These are phyloP conservation scores for Phytophthora chlamydospora DNA, from an alignment of 352 stramenopile species.

Conservation along the genomic window DNA sequence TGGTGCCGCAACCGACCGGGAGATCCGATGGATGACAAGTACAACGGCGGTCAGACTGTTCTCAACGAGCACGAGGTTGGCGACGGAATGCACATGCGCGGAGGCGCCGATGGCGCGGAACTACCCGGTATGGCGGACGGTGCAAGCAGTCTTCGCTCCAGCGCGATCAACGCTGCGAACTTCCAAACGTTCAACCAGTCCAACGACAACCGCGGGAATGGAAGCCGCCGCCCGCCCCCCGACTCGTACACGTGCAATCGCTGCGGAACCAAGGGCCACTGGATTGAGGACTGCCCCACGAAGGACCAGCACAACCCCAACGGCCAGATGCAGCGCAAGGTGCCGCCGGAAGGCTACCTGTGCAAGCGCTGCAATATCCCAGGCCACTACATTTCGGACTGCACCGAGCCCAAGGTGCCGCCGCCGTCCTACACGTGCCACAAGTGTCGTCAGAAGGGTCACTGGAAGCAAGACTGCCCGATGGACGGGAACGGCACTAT, in stretches of 20 bases:
- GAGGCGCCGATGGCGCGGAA: constrained; percentile 40
- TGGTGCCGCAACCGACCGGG: constrained; percentile 96
- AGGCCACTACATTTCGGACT: constrained; percentile 89
- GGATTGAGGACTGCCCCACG: constrained; percentile 88
- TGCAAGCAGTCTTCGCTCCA: constrained; percentile 58
- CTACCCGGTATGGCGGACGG: constrained; percentile 76
- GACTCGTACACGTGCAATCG: constrained; percentile 91
- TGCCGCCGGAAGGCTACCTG: constrained; percentile 80
- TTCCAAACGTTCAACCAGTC: constrained; percentile 73
- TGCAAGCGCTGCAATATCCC: constrained; percentile 89
- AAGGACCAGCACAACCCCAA: constrained; percentile 64
- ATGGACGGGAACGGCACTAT: constrained; percentile 71
- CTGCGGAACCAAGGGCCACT: constrained; percentile 85
- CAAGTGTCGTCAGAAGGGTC: constrained; percentile 87
- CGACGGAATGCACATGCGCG: constrained; percentile 31
- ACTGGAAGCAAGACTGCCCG: constrained; percentile 90
- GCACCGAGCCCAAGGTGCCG: constrained; percentile 82
- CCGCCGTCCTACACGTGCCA: constrained; percentile 85
- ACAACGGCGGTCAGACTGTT: constrained; percentile 79
- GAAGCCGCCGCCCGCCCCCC: constrained; percentile 62
- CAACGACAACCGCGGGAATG: constrained; percentile 31
- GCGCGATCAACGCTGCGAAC: constrained; percentile 72
- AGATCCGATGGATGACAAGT: constrained; percentile 90
- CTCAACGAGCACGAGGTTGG: constrained; percentile 72
- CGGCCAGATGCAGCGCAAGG: constrained; percentile 45